Percentiles rank a stretch among this genome's conserved stretches.
These are phyloP conservation scores for Xylariaceae sp. DNA, from an alignment of 2,329 filamentous ascomycete genomes.

Conservation along the genomic window DNA sequence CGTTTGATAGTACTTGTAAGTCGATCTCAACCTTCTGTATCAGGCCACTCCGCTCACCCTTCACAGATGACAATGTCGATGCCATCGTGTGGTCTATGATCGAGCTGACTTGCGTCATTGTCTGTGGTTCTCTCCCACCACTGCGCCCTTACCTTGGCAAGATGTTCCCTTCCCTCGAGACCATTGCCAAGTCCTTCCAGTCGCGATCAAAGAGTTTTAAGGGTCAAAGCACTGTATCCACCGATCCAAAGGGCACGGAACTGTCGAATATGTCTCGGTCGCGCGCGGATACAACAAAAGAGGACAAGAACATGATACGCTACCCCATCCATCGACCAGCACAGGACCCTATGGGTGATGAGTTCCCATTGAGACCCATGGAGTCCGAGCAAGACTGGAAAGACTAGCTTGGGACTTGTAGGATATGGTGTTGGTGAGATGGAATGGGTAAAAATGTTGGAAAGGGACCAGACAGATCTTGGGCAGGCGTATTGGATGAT, in stretches of 20 bases:
- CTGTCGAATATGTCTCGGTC: neutral
- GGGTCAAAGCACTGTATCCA: neutral
- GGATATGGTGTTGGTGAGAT: too few species aligned
- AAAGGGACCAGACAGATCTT: too few species aligned
- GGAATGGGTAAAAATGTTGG: too few species aligned
- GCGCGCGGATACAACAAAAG: neutral
- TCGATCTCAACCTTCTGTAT: neutral
- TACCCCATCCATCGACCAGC: neutral
- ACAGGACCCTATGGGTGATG: neutral
- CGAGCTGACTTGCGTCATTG: slow-evolving; percentile 20
- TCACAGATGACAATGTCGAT: slow-evolving; percentile 16
- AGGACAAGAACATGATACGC: neutral
- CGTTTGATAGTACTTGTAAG: slow-evolving; percentile 20
- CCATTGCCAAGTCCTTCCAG: neutral
- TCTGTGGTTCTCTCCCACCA: slow-evolving; percentile 24
- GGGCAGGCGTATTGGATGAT: too few species aligned
- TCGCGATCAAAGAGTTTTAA: neutral
- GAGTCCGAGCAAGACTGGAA: too few species aligned
- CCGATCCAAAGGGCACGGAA: neutral
- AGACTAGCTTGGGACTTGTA: too few species aligned
- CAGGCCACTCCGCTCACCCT: neutral
- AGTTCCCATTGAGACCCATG: neutral
- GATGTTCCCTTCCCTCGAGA: slow-evolving; percentile 2
- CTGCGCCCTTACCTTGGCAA: slow-evolving; percentile 18
- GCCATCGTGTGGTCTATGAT: slow-evolving; percentile 23